Base-by-base conservation (phyloP, 305 asterid genomes). In the Fraxinus floribunda region DNA sequence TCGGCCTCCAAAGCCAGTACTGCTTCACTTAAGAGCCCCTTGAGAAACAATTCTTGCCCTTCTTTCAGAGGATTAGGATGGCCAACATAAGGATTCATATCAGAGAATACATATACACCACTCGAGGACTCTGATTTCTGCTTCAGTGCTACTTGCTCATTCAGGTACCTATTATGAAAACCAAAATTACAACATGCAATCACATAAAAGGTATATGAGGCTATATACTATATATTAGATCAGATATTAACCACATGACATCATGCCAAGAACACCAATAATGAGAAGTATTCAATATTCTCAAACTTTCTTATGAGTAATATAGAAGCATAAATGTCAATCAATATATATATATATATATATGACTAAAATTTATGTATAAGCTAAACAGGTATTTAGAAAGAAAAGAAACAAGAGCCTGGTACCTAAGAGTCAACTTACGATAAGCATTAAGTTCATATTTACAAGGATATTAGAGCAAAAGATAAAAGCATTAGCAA, bases 1-100 rank as follows among this genome's bases (percentile, higher is more conserved):
- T 97, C 99, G 82, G 99, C 99, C 91, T 95, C 99, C 86, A 95
- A 86, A 71, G 99, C 98, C 90, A 97, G 99, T 89, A 95, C 99
- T 82, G 99, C 98, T 91, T 97, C 99, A 88, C 99, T 97, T 85
- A 97, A 85, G 83, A 97, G 99, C 75, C 98, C 99, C 92, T 89
- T 95, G 16, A 97, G 96, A 84, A 95, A 97, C 86, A 97, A 91
- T 79, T 97, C 98, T 75, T 93, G 98, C 77, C 98, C 99, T 93
- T 97, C 99, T 92, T 89, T 95, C 89, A 97, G 81, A 80, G 99
- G 99, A 87, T 97, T 90, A 78, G 97, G 98, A 75, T 94, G 99
- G 72, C 99, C 99, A 86, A 97, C 98, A 79, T 97, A 97, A 78
- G 99, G 99, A 84, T 97, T 97, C 84, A 93, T 79, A 90, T 95